These are phyloP conservation scores for Teratosphaeria zuluensis DNA, from an alignment of 2,329 filamentous ascomycete species.

Conservation along the genomic window DNA sequence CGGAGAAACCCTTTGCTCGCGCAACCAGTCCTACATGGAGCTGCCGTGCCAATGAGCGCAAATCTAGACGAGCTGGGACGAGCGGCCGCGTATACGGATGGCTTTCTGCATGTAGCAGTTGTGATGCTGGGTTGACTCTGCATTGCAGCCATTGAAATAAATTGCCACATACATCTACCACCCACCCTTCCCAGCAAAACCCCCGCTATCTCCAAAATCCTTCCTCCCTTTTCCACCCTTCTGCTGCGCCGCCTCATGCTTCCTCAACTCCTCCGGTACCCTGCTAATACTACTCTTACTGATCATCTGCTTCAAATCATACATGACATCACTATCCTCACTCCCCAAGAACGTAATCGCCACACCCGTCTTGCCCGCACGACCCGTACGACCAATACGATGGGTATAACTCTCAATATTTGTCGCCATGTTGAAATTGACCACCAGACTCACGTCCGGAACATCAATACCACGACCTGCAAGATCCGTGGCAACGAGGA, in stretches of 20 bases:
- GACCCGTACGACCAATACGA: conserved; percentile 90
- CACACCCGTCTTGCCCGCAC: conserved; percentile 93
- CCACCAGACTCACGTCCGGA: conserved; percentile 79
- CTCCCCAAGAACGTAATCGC: conserved; percentile 90
- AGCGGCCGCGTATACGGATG: conserved; percentile 79
- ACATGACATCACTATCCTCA: conserved; percentile 84
- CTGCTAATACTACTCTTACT: conserved; percentile 79
- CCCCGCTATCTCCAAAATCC: conserved; percentile 26
- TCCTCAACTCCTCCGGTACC: conserved; percentile 81
- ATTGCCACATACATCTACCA: conserved; percentile 12
- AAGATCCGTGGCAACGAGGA: conserved; percentile 90
- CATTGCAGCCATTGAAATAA: neutral
- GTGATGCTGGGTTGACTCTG: conserved; percentile 51
- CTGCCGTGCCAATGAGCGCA: conserved; percentile 67
- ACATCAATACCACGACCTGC: conserved; percentile 98
- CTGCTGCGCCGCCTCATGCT: conserved; percentile 86
- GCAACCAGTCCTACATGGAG: conserved; percentile 76
- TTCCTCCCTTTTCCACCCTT: conserved; percentile 36
- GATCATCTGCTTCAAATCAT: conserved; percentile 89
- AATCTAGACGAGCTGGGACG: conserved; percentile 74
- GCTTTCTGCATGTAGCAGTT: conserved; percentile 78
- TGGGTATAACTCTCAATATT: conserved; percentile 95
- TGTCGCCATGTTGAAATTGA: conserved; percentile 98
- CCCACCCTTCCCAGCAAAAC: conserved; percentile 27
- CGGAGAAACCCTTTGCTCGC: conserved; percentile 75